These are phyloP conservation scores for Mrakiaceae sp. DNA, from an alignment of 1,284 basidiomycete genomes.

Conservation along the genomic window DNA sequence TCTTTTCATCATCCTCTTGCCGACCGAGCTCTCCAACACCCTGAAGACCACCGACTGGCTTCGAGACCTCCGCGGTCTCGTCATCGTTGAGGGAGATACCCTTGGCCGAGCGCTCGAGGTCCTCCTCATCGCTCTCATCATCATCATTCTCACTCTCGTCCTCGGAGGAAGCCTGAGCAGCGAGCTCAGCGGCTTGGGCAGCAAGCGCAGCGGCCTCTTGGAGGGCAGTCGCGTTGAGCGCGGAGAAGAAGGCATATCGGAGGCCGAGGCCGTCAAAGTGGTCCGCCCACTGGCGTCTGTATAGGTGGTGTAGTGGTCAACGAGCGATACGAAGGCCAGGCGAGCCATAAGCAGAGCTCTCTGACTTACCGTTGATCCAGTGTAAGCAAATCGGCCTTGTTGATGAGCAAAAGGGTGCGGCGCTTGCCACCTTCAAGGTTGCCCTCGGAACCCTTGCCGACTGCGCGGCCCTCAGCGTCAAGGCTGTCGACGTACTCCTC, in stretches of 20 bases:
- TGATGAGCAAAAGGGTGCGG: conserved; percentile 75
- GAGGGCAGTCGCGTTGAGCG: conserved; percentile 72
- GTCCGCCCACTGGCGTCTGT: conserved; percentile 71
- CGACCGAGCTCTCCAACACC: conserved; percentile 19
- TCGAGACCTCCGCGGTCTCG: conserved; percentile 23
- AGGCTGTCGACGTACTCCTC: conserved; percentile 75
- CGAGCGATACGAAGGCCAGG: background rate
- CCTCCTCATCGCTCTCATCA: conserved; percentile 25
- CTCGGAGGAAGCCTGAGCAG: conserved; percentile 13
- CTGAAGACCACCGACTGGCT: conserved; percentile 21
- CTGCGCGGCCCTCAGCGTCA: conserved; percentile 60
- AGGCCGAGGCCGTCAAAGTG: conserved; percentile 78
- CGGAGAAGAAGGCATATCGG: conserved; percentile 91
- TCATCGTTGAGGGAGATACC: conserved; percentile 22
- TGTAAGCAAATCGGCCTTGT: conserved; percentile 91
- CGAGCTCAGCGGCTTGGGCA: conserved; percentile 16
- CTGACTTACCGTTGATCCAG: conserved; percentile 61
- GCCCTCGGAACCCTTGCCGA: conserved; percentile 52
- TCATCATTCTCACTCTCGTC: conserved; percentile 27
- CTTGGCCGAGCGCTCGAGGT: conserved; percentile 18
- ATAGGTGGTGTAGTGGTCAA: background rate
- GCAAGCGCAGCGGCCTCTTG: conserved; percentile 53
- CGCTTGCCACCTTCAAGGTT: conserved; percentile 54
- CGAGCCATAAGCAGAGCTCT: background rate
- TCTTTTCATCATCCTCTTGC: conserved; percentile 40